Base-by-base conservation (phyloP, 192 early-diverging fungal genomes). In the Jimgerdemannia lactiflua region DNA sequence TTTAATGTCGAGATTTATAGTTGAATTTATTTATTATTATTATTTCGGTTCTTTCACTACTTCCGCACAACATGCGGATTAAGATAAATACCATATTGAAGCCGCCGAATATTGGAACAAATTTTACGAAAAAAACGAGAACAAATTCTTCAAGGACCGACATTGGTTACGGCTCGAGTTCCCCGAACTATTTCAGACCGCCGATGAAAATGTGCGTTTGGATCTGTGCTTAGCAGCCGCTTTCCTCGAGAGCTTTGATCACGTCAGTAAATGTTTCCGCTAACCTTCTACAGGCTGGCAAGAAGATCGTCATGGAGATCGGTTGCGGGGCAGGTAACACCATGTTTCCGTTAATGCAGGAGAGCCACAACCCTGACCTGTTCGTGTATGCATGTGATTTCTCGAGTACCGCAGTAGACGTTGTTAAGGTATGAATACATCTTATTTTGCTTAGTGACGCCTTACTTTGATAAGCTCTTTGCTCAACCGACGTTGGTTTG, bases 251-350 rank as follows among this genome's bases (percentile, higher is more conserved):
- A 29, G 43, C 11, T n/a, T 44, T 17, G 4, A 71, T 71, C 69
- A 8, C 49, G n/a, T 20, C 7, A 29, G 29, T 29, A 29, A 29
- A 0, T 29, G 43, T 29, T 29, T 29, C 1, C 0, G 29, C 29
- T 29, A 29, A 29, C 29, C 29, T 29, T 29, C 1, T 59, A 59
- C 78, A 88, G 84, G 86, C 83, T 18, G 88, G 88, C 54, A 77
- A 78, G 39, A 85, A 90, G 74, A 83, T 72, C 10, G 88, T 99
- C 7, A 90, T 95, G 74, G 98, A 99, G 78, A 92, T 98, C 44
- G 98, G 98, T 65, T 99, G 98, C 82, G 98, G 98, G 3, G 97
- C 96, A 2, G 98, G 97, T 67, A 97, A 95, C 81, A 96, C 96
- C 71, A 90, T 98, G 74, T 99, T 96, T 82, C 98, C 98, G 3